Evolutionary conservation across 2,329 filamentous ascomycete genomes (phyloP), one percentile per base, ranked within the genome.

Genomic region (Trichoderma koningii): DNA sequence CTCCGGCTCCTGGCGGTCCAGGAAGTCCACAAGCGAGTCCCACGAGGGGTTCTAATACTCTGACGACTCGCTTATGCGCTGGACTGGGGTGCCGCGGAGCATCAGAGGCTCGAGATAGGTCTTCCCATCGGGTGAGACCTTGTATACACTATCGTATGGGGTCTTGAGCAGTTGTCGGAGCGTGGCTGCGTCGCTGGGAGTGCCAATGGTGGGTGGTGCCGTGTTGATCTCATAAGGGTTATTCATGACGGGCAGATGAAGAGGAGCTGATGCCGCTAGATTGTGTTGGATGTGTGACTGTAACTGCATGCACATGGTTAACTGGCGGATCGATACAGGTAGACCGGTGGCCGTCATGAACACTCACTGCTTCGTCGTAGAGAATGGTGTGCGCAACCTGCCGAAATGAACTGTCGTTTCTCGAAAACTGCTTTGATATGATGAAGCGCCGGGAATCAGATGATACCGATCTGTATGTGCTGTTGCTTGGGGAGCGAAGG

Each of bases 21-120:
- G 65, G 15, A 73, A 75, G 0, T 53, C 53, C 0, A 76, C 69
- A 0, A 79, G 63, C 0, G 75, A 76, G 0, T 34, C 17, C 77
- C 77, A 79, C 0, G 66, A 51, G 0, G 34, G 5, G 12, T 75
- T 64, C 76, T 74, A 78, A 57, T 78, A 76, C 0, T 68, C 60
- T 1, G 65, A 69, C 1, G 53, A 42, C 52, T 78, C 76, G 0
- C 52, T 66, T 21, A 77, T 71, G 15, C 70, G 74, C 3, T 55
- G 30, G 0, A 76, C 67, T 0, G 76, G 76, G 0, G 71, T 70
- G 1, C 73, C 71, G 2, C 67, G 64, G 1, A 78, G 66, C 10
- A 68, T 66, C 0, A 61, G 28, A 0, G 76, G 76, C 3, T 60
- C 48, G 0, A 67, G 48, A 50, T 73, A 78, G 0, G 66, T 68